Base-by-base conservation (phyloP, 2,329 filamentous ascomycete species). In the Aquanectria penicillioides region DNA sequence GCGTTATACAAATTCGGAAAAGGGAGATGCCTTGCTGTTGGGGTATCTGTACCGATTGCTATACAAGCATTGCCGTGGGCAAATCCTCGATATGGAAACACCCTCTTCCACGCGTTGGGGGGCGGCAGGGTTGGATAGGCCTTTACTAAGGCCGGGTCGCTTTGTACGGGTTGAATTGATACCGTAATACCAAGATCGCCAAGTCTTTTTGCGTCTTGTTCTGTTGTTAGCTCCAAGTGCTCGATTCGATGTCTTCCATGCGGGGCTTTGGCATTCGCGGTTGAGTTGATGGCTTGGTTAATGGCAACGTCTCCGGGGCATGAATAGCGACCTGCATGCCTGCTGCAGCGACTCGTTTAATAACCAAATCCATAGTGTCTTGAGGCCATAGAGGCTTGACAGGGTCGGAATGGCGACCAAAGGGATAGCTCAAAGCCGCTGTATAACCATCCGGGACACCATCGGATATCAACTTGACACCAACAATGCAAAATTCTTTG, bases 381-480 rank as follows among this genome's bases (percentile, higher is more conserved):
- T 18, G n/a, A 8, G 65, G 64, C 87, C 87, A 90, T 46, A 89
- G 77, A 0, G 85, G 65, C 6, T 62, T 78, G 2, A 83, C 80
- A 18, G 80, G 74, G 10, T 77, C 74, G 6, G 75, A 69, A 1
- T 76, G 79, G 61, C 81, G 81, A 4, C 80, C 76, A 66, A 89
- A 89, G 0, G 87, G 86, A 67, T 88, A 81, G 1, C 78, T 77
- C 2, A 90, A 72, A 0, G 83, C 85, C 0, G 87, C 87, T 2
- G 87, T 89, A 71, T 87, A 90, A 0, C 84, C 84, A 62, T 90
- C 87, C 31, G 90, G 79, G 29, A 88, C 85, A 10, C 87, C 87
- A 58, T 90, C 87, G 65, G 83, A 85, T 33, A 90, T 87, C 18
- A 89, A 72, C 68, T 90, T 90, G 71, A 89, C 81, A 5, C 87